These are phyloP conservation scores for Chlorociboria aeruginascens DNA, from an alignment of 495 filamentous ascomycete genomes.

Conservation along the genomic window DNA sequence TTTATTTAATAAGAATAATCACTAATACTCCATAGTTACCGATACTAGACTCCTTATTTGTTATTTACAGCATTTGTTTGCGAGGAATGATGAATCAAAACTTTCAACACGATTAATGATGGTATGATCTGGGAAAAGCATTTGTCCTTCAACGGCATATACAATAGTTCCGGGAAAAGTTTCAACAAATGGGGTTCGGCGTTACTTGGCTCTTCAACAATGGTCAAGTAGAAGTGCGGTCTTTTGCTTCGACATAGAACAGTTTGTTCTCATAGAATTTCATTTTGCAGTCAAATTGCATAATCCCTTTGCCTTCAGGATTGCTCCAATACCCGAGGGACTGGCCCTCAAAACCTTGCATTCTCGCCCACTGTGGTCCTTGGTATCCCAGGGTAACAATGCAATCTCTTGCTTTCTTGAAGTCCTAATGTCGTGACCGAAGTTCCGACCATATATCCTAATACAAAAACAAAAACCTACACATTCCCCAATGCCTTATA, in stretches of 20 bases:
- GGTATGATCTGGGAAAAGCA: slow-evolving; percentile 40
- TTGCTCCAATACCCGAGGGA: no score
- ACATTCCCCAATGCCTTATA: slow-evolving; percentile 2
- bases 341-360: no score
- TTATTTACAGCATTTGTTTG: slow-evolving; percentile 5
- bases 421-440: no score
- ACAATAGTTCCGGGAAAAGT: slow-evolving; percentile 14
- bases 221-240: slow-evolving; percentile 23
- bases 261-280: slow-evolving; percentile 7
- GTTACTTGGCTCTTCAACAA: slow-evolving; percentile 27
- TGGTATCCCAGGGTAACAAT: no score
- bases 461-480: background rate
- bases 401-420: no score
- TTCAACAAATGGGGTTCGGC: slow-evolving; percentile 25
- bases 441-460: no score
- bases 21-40: slow-evolving; percentile 23
- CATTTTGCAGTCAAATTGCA: background rate
- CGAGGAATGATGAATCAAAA: slow-evolving; percentile 5
- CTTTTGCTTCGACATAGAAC: slow-evolving; percentile 16
- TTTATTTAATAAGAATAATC: slow-evolving; percentile 23
- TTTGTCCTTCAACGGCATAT: slow-evolving; percentile 53
- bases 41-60: slow-evolving; percentile 28
- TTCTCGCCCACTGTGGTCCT: no score
- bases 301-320: no score
- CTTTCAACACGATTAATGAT: slow-evolving; percentile 56